These are phyloP conservation scores for Podospora australis DNA, from an alignment of 495 filamentous ascomycete genomes.

Conservation along the genomic window DNA sequence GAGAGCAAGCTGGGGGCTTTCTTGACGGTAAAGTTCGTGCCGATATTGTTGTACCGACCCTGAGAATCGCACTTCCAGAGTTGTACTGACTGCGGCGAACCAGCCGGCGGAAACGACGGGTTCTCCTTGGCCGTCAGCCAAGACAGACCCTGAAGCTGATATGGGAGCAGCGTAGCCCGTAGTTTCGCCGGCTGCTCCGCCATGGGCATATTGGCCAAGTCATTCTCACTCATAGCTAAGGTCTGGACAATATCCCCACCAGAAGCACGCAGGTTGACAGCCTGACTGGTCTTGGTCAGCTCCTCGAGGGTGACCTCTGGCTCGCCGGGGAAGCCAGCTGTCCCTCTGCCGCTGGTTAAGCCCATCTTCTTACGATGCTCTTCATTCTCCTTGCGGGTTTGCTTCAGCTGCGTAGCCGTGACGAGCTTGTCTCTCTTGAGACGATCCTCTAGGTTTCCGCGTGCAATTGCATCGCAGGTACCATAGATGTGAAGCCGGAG, in stretches of 20 bases:
- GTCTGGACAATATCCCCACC: conserved; percentile 61
- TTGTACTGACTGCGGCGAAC: conserved; percentile 63
- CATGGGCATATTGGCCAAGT: conserved; percentile 66
- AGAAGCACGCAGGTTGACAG: conserved; percentile 41
- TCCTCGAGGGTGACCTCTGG: conserved; percentile 49
- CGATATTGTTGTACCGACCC: conserved; percentile 63
- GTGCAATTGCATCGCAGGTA: conserved; percentile 45
- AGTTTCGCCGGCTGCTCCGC: conserved; percentile 59
- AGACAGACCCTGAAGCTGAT: conserved; percentile 76
- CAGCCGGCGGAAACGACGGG: conserved; percentile 55
- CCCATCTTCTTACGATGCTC: conserved; percentile 34
- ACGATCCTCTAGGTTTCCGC: conserved; percentile 47
- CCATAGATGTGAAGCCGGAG: conserved; percentile 62
- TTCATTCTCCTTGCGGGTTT: conserved; percentile 45
- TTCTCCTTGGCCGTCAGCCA: conserved; percentile 78
- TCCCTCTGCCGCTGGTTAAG: conserved; percentile 25
- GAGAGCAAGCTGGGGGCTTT: conserved; percentile 57
- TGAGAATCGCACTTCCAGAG: conserved; percentile 62
- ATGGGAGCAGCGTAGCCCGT: conserved; percentile 63
- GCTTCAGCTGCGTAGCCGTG: conserved; percentile 40
- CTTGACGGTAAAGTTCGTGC: conserved; percentile 61
- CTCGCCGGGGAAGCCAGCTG: conserved; percentile 25
- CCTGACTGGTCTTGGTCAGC: conserved; percentile 59
- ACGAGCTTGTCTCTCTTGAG: conserved; percentile 57
- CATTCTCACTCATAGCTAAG: conserved; percentile 65